Base-by-base conservation (phyloP, 2,329 filamentous ascomycete species). In the Botrytis squamosa region DNA sequence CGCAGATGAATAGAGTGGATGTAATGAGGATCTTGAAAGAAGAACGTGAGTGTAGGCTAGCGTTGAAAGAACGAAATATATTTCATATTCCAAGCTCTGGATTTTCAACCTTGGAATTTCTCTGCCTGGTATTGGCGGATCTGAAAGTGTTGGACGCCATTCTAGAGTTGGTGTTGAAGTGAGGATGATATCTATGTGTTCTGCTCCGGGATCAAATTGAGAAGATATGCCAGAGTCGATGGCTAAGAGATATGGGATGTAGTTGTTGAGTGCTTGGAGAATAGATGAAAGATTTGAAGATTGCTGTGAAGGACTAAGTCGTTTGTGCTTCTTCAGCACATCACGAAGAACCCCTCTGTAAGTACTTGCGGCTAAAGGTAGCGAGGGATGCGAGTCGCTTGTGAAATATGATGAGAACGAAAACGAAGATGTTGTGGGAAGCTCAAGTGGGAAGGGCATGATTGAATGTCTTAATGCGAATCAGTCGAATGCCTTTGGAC, bases 391-490 rank as follows among this genome's bases (percentile, higher is more conserved):
- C 4, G 93, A 94, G 76, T 91, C 89, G 80, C 92, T 95, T 78
- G 85, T 88, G 83, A 97, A 91, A 82, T 87, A 92, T 55, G 91
- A 86, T 36, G 93, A 92, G 81, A 97, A 95, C 70, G 93, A 91
- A 80, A 97, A 91, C 71, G 92, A 89, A 49, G 94, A 97, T 8
- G 95, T 98, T 0, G 95, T 98, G 2, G 96, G 95, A 46, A 98
- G 89, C 18, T 89, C 85, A 80, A 97, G 98, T 20, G 93, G 92
- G 81, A 93, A 98, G 46, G 95, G 95, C 96, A 98, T 98, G 65
- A 25, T 49, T 52, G 29, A 18, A 55, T 55, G 22, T 44, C 20
- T 36, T 5, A 14, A 65, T 57, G 10, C n/a, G 18, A 68, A 42
- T 46, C 29, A 70, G 33, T 29, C 44, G 18, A 18, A 71, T 52